These are phyloP conservation scores for Hymenochaete sp. DNA, from an alignment of 1,284 basidiomycete species.

Conservation along the genomic window DNA sequence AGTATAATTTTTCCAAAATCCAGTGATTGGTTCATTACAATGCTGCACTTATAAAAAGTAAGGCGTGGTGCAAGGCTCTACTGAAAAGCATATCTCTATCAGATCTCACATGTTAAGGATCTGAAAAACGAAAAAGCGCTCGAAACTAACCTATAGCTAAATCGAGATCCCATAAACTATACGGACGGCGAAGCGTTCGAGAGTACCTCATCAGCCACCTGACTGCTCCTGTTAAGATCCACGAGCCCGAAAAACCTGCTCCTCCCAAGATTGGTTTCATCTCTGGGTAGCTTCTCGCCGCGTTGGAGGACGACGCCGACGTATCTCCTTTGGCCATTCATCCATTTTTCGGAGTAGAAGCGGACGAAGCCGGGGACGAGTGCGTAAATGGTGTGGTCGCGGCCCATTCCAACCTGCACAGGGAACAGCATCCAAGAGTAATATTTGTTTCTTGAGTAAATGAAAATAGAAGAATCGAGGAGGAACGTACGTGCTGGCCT, in stretches of 20 bases:
- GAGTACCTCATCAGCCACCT: not conserved
- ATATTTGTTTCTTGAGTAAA: not conserved
- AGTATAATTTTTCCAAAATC: no score
- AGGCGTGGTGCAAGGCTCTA: no score
- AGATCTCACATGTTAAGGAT: no score
- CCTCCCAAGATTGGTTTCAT: slow-evolving; percentile 62
- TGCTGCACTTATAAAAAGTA: no score
- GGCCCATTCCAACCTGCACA: slow-evolving; percentile 74
- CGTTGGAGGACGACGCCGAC: slow-evolving; percentile 75
- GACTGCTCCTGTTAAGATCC: slow-evolving; percentile 42
- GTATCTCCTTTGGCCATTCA: slow-evolving; percentile 65
- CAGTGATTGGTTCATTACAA: no score
- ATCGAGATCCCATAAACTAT: not conserved
- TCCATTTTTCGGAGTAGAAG: slow-evolving; percentile 75
- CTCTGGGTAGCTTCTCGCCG: slow-evolving; percentile 77
- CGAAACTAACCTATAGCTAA: not conserved
- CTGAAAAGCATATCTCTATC: no score
- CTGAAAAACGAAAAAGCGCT: no score
- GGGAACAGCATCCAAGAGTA: slow-evolving; percentile 18
- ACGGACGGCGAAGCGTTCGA: not conserved
- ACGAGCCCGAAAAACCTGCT: slow-evolving; percentile 72
- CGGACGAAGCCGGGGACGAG: slow-evolving; percentile 83
- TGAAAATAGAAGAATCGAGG: slow-evolving; percentile 9
- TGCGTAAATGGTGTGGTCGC: slow-evolving; percentile 89
- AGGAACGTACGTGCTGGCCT: slow-evolving; percentile 70